Evolutionary conservation across 2,329 filamentous ascomycete genomes (phyloP), one percentile per base, ranked within the genome.

Genomic region (Ophiostoma novo-ulmi): DNA sequence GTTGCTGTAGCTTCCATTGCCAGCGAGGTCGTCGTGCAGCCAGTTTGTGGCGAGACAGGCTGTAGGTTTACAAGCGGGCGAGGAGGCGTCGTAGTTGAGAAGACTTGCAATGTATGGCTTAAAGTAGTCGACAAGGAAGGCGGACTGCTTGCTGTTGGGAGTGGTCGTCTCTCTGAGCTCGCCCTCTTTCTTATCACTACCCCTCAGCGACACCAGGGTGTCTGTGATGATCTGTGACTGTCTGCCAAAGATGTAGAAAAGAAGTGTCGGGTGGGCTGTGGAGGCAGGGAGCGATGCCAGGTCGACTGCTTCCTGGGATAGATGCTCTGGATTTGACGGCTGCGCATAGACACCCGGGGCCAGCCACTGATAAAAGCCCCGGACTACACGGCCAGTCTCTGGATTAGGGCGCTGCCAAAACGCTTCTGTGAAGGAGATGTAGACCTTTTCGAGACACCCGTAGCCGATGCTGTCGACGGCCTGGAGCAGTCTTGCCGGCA

Each of bases 1-100:
- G 78, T 97, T 97, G 69, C 85, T 87, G 78, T 97, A 97, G 75
- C 89, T 91, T 10, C 94, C 93, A 76, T 90, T 88, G 0, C 94
- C 93, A 0, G 93, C 91, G 41, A 93, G 85, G 20, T 91, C 87
- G 76, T 97, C 93, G 67, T 85, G 85, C 38, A 91, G 84, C 93
- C 93, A 97, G 71, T 86, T 84, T 0, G 93, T 96, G 0, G 91
- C 88, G 3, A 93, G 81, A 55, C 88, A 85, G 0, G 82, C 85
- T 0, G 78, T 80, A 0, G 93, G 92, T 41, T 81, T 81, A 77
- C 92, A 95, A 8, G 83, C 81, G 0, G 85, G 77, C 0, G 84
- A 81, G 0, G 73, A 74, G 0, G 82, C 76, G 1, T 83, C 79
- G 80, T 91, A 97, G 73, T 89, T 84, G 0, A 91, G 91, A 0